Conservation (phyloP, 1,284 basidiomycete genomes). For the Tremellales sp. region DNA sequence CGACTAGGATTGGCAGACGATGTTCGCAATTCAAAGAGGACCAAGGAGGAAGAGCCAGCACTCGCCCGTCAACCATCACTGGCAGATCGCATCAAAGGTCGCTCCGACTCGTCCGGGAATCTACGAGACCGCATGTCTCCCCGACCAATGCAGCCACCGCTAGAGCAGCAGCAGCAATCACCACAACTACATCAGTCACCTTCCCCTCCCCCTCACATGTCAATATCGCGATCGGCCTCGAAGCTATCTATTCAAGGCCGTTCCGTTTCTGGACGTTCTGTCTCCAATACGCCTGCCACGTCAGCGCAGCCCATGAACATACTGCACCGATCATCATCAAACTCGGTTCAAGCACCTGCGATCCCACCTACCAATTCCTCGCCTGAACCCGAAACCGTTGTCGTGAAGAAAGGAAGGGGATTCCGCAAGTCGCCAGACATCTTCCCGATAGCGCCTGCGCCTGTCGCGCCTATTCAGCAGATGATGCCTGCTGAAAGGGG, state of each 20-base stretch:
- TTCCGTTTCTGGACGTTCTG: not conserved
- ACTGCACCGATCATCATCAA: not conserved
- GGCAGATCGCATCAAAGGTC: too few relatives aligned
- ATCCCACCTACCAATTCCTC: not conserved
- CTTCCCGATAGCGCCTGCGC: too few relatives aligned
- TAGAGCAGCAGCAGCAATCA: not conserved
- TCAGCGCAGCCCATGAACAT: not conserved
- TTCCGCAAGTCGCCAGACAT: too few relatives aligned
- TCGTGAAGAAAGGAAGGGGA: constrained; percentile 14
- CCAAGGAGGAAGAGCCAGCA: too few relatives aligned
- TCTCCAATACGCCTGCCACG: not conserved
- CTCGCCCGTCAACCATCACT: too few relatives aligned
- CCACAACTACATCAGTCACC: not conserved
- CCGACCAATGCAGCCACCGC: not conserved
- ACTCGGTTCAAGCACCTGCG: not conserved
- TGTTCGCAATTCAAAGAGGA: not conserved
- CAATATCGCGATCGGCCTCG: not conserved
- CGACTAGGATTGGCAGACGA: not conserved
- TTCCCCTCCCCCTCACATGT: constrained; percentile 1
- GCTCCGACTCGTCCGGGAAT: not conserved
- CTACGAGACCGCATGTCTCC: not conserved
- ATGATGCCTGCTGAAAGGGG: too few relatives aligned
- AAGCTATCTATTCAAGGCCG: not conserved
- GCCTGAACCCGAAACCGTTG: constrained; percentile 4
- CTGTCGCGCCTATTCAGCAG: too few relatives aligned